phyloP scores from a whole-genome alignment of 805 yeast genomes.

The Candida verbasci region DNA sequence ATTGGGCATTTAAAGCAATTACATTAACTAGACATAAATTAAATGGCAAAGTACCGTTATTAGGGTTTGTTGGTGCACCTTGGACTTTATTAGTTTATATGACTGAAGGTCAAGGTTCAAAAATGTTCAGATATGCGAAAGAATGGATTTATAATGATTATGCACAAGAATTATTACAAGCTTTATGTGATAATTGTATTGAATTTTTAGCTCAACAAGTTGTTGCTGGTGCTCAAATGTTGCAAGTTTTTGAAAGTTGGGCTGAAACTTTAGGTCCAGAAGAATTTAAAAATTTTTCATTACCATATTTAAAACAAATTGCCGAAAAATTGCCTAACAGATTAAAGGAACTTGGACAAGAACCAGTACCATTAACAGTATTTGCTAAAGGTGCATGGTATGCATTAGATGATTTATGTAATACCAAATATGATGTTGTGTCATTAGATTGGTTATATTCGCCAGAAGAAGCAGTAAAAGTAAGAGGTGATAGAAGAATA shows the following conservation, averaged over 20 bases:
- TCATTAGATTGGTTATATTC: conserved; percentile 89
- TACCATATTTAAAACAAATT: conserved; percentile 83
- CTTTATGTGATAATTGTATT: conserved; percentile 80
- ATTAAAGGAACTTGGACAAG: conserved; percentile 65
- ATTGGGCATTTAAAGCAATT: conserved; percentile 94
- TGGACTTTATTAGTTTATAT: conserved; percentile 96
- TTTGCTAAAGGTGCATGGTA: conserved; percentile 98
- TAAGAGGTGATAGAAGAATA: conserved; percentile 67
- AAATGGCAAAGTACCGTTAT: conserved; percentile 85
- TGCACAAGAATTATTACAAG: conserved; percentile 66
- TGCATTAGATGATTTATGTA: conserved; percentile 81
- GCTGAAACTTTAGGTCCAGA: conserved; percentile 93
- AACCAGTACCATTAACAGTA: conserved; percentile 81
- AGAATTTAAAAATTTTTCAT: conserved; percentile 83
- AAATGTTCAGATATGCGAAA: conserved; percentile 84
- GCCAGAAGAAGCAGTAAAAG: conserved; percentile 78
- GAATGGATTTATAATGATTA: conserved; percentile 84
- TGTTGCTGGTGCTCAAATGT: conserved; percentile 96
- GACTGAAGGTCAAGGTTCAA: conserved; percentile 97
- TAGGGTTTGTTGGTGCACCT: conserved; percentile 97
- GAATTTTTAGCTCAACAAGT: conserved; percentile 94
- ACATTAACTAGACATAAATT: conserved; percentile 83
- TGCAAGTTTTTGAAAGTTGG: conserved; percentile 96
- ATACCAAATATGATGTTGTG: conserved; percentile 78
- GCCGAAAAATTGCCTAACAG: conserved; percentile 63